Evolutionary conservation across 2,329 filamentous ascomycete genomes (phyloP).

Genomic region (Penicillium decumbens): DNA sequence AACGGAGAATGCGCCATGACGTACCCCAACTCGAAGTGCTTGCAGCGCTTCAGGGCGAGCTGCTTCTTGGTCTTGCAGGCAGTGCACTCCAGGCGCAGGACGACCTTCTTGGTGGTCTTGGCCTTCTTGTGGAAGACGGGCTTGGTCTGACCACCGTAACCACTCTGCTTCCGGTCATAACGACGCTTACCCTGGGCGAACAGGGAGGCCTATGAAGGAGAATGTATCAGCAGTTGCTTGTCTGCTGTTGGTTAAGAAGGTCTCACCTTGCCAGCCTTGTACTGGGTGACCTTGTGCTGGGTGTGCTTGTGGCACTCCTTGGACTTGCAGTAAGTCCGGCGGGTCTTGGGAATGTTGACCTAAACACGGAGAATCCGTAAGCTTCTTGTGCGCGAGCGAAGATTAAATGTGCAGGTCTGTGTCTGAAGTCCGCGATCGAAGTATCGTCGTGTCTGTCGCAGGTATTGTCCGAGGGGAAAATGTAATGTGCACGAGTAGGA

Average conservation of each 20-base stretch:
- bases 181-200: slow-evolving; percentile 99
- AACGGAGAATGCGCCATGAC: slow-evolving; percentile 38
- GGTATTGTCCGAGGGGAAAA: background rate
- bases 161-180: slow-evolving; percentile 98
- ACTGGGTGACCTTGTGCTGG: slow-evolving; percentile 90
- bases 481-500: background rate
- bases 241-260: slow-evolving; percentile 14
- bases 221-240: slow-evolving; percentile 23
- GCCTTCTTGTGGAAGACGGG: slow-evolving; percentile 99
- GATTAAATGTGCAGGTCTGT: slow-evolving; percentile 5
- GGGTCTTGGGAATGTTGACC: slow-evolving; percentile 99
- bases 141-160: slow-evolving; percentile 99
- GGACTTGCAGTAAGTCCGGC: slow-evolving; percentile 96
- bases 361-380: slow-evolving; percentile 39
- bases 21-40: slow-evolving; percentile 99
- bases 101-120: slow-evolving; percentile 99
- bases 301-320: slow-evolving; percentile 91
- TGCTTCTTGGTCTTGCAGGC: slow-evolving; percentile 97
- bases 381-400: slow-evolving; percentile 15
- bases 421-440: slow-evolving; percentile 10
- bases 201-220: slow-evolving; percentile 64
- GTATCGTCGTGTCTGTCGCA: background rate
- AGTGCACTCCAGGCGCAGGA: slow-evolving; percentile 96
- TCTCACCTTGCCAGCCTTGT: slow-evolving; percentile 87
- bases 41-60: slow-evolving; percentile 98